These are phyloP conservation scores for Thielaviopsis euricoi DNA, from an alignment of 2,329 filamentous ascomycete genomes.

Conservation along the genomic window DNA sequence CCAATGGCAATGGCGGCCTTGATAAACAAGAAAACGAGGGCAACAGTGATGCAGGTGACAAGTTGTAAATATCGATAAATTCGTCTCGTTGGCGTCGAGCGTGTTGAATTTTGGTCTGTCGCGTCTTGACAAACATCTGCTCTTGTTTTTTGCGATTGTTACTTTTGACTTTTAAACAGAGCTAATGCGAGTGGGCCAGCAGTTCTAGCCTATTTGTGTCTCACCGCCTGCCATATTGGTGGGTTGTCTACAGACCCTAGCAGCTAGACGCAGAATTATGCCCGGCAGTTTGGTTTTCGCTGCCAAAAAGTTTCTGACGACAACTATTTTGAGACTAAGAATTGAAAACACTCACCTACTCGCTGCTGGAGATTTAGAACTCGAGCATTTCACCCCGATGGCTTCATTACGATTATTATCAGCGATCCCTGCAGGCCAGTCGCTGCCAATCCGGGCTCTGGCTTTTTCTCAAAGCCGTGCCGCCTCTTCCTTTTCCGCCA, in stretches of 20 bases:
- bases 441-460: not conserved
- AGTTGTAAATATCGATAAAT: not conserved
- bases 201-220: not conserved
- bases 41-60: not conserved
- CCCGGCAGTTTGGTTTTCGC: not conserved
- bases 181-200: too few species aligned
- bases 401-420: not conserved
- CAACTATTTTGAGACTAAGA: not conserved
- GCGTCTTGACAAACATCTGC: not conserved
- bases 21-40: not conserved
- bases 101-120: not conserved
- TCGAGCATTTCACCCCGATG: not conserved
- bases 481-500: conserved; percentile 39
- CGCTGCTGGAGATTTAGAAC: not conserved
- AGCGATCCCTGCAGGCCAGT: not conserved
- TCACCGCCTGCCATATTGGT: conserved; percentile 2
- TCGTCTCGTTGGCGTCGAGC: not conserved
- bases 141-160: not conserved
- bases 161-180: not conserved
- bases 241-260: not conserved
- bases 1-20: not conserved
- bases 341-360: not conserved
- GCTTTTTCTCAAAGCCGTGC: not conserved
- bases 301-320: not conserved
- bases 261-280: not conserved